Conservation (phyloP, 73 alveolate genomes). For the Tetrahymena malaccensis region DNA sequence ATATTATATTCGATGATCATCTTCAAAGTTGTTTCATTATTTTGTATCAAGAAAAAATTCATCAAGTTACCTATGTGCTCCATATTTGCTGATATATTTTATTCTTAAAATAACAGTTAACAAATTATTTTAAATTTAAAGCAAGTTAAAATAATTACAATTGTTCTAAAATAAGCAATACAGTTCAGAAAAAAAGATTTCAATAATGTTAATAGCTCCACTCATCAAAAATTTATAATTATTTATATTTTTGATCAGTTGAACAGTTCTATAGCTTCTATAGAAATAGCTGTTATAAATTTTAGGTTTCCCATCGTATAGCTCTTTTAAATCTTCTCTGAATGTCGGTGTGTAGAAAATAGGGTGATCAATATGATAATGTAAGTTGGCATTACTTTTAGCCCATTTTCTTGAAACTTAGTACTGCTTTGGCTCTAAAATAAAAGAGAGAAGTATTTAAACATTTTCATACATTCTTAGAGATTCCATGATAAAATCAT, state of each 20-base stretch:
- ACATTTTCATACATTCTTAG: neutral
- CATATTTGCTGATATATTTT: neutral
- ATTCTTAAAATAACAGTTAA: neutral
- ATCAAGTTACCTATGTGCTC: neutral
- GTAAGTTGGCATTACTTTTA: neutral
- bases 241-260: neutral
- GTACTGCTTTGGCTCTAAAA: neutral
- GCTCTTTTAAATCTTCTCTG: neutral
- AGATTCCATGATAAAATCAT: neutral
- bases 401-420: neutral
- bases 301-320: neutral
- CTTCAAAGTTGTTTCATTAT: neutral
- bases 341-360: neutral
- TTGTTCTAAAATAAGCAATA: neutral
- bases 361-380: neutral
- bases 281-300: neutral
- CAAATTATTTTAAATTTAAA: neutral
- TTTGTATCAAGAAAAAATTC: neutral
- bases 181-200: neutral
- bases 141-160: neutral
- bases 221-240: neutral
- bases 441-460: neutral
- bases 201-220: neutral
- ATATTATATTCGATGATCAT: neutral
- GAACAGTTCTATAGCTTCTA: neutral